Percentiles rank a stretch among this genome's conserved stretches.
These are phyloP conservation scores for Fusarium pseudonygamai DNA, from an alignment of 2,329 filamentous ascomycete genomes.

Conservation along the genomic window DNA sequence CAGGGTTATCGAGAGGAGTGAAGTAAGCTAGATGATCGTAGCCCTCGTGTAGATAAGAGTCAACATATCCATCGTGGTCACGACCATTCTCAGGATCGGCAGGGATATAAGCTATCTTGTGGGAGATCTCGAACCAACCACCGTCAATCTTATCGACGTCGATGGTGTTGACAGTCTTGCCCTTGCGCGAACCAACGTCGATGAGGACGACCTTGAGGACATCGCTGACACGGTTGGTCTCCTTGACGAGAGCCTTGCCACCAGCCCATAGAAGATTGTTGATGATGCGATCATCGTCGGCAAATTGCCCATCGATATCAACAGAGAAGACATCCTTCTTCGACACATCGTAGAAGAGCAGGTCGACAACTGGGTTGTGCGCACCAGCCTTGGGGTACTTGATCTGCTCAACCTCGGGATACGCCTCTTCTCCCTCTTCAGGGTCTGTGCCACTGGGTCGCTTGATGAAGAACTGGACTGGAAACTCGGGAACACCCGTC, in stretches of 20 bases:
- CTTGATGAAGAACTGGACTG: constrained; percentile 91
- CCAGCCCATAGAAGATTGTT: constrained; percentile 94
- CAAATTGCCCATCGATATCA: constrained; percentile 78
- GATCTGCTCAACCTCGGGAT: constrained; percentile 89
- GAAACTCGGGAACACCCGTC: constrained; percentile 88
- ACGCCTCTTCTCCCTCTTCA: constrained; percentile 77
- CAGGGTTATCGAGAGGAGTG: constrained; percentile 81
- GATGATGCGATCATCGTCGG: constrained; percentile 84
- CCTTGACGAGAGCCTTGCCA: constrained; percentile 83
- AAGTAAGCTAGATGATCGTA: constrained; percentile 96
- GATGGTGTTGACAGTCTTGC: constrained; percentile 80
- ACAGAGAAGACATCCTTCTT: constrained; percentile 83
- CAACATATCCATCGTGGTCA: constrained; percentile 87
- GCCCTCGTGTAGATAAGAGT: constrained; percentile 85
- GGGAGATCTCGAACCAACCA: constrained; percentile 95
- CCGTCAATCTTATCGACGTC: constrained; percentile 89
- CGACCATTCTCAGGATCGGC: constrained; percentile 81
- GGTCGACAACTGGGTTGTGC: constrained; percentile 88
- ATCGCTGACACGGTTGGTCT: constrained; percentile 95
- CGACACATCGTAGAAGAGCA: constrained; percentile 87
- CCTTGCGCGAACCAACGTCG: constrained; percentile 77
- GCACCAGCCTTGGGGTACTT: constrained; percentile 98
- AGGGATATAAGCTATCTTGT: constrained; percentile 86
- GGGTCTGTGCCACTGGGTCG: constrained; percentile 80
- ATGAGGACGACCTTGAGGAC: constrained; percentile 87